Conservation (phyloP, 805 yeast species). For the Candida nitratophila region DNA sequence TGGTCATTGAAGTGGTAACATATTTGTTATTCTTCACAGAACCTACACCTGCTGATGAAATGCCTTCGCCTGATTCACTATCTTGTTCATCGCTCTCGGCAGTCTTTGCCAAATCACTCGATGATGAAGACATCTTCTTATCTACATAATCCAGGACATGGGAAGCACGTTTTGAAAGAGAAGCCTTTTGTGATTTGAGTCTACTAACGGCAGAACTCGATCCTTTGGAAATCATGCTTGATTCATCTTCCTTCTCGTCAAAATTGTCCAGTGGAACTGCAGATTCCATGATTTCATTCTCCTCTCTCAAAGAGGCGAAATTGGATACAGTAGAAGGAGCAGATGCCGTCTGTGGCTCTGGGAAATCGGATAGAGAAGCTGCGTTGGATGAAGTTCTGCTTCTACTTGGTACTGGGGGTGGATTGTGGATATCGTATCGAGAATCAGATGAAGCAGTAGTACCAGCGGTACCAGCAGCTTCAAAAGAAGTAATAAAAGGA, state of each 20-base stretch:
- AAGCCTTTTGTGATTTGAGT: constrained; percentile 8
- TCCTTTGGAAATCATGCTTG: not conserved
- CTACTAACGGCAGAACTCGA: constrained; percentile 3
- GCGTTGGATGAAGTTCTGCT: constrained; percentile 5
- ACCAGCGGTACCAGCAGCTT: not conserved
- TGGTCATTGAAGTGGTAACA: constrained; percentile 42
- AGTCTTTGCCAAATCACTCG: constrained; percentile 7
- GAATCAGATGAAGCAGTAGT: no score
- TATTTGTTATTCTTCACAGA: constrained; percentile 8
- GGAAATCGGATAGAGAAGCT: not conserved
- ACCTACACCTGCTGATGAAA: constrained; percentile 20
- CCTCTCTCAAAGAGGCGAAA: not conserved
- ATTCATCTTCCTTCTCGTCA: not conserved
- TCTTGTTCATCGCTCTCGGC: not conserved
- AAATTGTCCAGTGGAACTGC: not conserved
- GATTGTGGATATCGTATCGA: not conserved
- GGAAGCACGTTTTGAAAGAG: constrained; percentile 8
- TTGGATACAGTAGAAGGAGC: constrained; percentile 2
- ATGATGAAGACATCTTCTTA: constrained; percentile 7
- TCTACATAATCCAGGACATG: constrained; percentile 3
- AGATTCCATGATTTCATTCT: not conserved
- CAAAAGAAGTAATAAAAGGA: no score
- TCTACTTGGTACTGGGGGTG: not conserved
- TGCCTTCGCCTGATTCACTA: constrained; percentile 17
- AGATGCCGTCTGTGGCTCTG: not conserved